phyloP scores from a whole-genome alignment of 169 alveolate genomes.

The Eimeria tenella region DNA sequence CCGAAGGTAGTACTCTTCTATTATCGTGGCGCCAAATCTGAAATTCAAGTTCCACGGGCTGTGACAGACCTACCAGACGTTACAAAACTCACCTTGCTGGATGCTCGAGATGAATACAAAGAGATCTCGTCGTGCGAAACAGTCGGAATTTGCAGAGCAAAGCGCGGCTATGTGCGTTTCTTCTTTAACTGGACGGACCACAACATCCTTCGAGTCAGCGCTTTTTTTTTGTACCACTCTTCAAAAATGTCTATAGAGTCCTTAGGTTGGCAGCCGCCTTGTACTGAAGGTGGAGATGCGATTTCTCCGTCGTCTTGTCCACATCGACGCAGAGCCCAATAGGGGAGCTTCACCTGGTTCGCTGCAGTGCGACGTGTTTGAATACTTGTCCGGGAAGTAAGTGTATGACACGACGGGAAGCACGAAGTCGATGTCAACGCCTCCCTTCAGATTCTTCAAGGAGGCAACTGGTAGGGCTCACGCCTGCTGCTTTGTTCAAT shows the following conservation, averaged over 20 bases:
- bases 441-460: constrained; percentile 65
- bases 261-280: constrained; percentile 77
- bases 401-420: constrained; percentile 47
- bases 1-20: constrained; percentile 70
- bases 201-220: constrained; percentile 76
- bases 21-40: not conserved
- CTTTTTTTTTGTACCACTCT: not conserved
- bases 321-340: constrained; percentile 70
- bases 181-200: constrained; percentile 80
- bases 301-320: constrained; percentile 74
- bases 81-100: constrained; percentile 73
- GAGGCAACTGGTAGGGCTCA: constrained; percentile 66
- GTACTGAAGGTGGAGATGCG: constrained; percentile 78
- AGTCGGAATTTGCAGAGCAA: constrained; percentile 79
- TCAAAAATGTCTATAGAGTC: not conserved
- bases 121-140: constrained; percentile 79
- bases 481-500: constrained; percentile 15
- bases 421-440: constrained; percentile 17
- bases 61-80: constrained; percentile 74
- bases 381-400: constrained; percentile 74
- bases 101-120: constrained; percentile 74
- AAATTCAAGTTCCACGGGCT: not conserved
- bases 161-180: constrained; percentile 79
- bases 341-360: constrained; percentile 38
- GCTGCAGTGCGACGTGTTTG: constrained; percentile 77